A percentile compares a stretch with the other conserved stretches of the same genome.
Conservation (phyloP, 1,139 yeast genomes). For the Kurtzmaniella quercitrusa region DNA sequence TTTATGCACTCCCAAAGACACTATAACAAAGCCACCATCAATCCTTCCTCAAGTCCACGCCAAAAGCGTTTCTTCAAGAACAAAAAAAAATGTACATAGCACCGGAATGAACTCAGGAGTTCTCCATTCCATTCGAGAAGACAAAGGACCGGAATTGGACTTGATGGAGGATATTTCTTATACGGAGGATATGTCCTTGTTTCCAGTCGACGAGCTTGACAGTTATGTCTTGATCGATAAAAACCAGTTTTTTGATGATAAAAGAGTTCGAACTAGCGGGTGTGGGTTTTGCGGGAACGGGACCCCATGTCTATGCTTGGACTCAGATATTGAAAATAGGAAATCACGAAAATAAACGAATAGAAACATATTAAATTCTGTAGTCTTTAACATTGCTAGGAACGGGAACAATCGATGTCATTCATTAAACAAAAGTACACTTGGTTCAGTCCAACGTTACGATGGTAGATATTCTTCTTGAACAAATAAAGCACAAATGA, state of each 20-base stretch:
- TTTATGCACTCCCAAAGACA: neutral
- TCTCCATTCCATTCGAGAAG: constrained; percentile 2
- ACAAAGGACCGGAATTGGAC: neutral
- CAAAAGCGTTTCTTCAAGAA: neutral
- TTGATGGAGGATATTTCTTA: neutral
- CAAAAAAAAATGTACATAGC: neutral
- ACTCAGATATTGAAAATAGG: constrained; percentile 17
- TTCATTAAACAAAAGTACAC: too few species aligned
- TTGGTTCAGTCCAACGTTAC: too few species aligned
- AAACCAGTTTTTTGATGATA: constrained; percentile 3
- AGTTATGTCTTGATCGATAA: constrained; percentile 5
- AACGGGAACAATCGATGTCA: too few species aligned
- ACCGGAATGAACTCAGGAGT: neutral
- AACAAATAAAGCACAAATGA: neutral
- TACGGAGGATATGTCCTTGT: constrained; percentile 1
- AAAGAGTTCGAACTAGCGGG: constrained; percentile 15
- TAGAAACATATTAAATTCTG: neutral
- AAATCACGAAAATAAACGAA: constrained; percentile 1
- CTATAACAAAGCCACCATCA: neutral
- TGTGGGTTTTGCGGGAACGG: constrained; percentile 45
- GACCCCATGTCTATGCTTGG: constrained; percentile 41
- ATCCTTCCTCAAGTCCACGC: neutral
- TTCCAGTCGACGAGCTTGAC: constrained; percentile 4
- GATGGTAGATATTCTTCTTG: too few species aligned
- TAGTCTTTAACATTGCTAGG: too few species aligned